phyloP scores from a whole-genome alignment of 805 yeast genomes.

The Kodamaea kaohsiungensis region DNA sequence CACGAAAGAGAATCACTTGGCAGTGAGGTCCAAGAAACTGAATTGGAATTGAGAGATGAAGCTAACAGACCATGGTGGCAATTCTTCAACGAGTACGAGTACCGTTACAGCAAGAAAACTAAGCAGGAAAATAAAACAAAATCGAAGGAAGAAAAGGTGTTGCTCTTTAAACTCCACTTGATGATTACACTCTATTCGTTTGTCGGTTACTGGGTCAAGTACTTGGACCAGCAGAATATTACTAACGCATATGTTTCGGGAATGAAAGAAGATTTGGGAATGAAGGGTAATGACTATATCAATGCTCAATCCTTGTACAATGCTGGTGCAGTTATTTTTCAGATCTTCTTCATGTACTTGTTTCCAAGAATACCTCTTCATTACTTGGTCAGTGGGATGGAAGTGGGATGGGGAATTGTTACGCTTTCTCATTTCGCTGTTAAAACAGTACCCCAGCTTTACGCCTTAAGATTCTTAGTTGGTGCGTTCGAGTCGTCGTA shows the following conservation, averaged over 20 bases:
- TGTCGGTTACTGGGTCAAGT: slow-evolving; percentile 27
- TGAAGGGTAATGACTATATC: slow-evolving; percentile 24
- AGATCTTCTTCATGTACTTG: slow-evolving; percentile 25
- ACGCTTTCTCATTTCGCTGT: slow-evolving; percentile 20
- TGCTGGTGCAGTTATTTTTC: slow-evolving; percentile 25
- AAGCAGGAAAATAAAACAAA: slow-evolving; percentile 10
- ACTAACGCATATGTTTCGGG: slow-evolving; percentile 26
- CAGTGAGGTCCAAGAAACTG: not conserved
- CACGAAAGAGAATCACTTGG: slow-evolving; percentile 1
- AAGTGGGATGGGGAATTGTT: slow-evolving; percentile 21
- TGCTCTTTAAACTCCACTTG: slow-evolving; percentile 40
- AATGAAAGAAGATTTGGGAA: slow-evolving; percentile 17
- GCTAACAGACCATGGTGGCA: slow-evolving; percentile 52
- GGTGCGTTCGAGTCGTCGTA: slow-evolving; percentile 17
- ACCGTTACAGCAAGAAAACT: slow-evolving; percentile 17
- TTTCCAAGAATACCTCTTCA: slow-evolving; percentile 22
- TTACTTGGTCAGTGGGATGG: slow-evolving; percentile 21
- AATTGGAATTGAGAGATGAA: slow-evolving; percentile 50
- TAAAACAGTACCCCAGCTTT: slow-evolving; percentile 18
- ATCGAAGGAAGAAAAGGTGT: slow-evolving; percentile 24
- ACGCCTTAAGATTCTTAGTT: slow-evolving; percentile 21
- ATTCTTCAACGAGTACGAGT: slow-evolving; percentile 40
- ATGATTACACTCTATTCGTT: slow-evolving; percentile 30
- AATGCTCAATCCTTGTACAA: slow-evolving; percentile 22
- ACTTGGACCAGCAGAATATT: slow-evolving; percentile 24